A percentile compares a stretch with the other conserved stretches of the same genome.
phyloP scores from a whole-genome alignment of 305 asterid species.

The Coffea humblotiana region DNA sequence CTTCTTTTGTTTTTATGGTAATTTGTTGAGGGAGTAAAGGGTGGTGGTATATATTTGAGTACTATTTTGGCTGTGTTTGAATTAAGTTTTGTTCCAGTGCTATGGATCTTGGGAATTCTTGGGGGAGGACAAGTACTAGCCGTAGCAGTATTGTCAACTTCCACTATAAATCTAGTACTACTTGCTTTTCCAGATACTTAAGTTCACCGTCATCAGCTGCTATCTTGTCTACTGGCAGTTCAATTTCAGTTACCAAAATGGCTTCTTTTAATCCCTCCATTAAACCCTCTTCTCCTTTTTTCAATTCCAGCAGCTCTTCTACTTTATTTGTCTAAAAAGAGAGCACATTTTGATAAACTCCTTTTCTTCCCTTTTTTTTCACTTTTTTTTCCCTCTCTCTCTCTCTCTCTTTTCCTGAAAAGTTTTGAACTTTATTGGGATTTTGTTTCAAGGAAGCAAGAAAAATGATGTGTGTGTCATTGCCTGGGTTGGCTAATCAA shows the following conservation, averaged over 20 bases:
- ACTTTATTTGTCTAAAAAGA: conserved; percentile 31
- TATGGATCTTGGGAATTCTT: conserved; percentile 56
- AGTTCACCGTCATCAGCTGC: conserved; percentile 40
- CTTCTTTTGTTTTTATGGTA: not conserved
- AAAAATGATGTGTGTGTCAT: conserved; percentile 52
- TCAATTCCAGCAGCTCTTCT: conserved; percentile 11
- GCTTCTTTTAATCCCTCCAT: conserved; percentile 18
- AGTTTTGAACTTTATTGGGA: conserved; percentile 26
- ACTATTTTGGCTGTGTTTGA: conserved; percentile 18
- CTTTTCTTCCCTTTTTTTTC: conserved; percentile 24
- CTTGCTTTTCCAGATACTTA: conserved; percentile 30
- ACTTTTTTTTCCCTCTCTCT: conserved; percentile 13
- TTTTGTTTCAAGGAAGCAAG: conserved; percentile 24
- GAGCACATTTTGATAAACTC: conserved; percentile 34
- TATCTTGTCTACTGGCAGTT: conserved; percentile 49
- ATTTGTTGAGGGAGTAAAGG: conserved; percentile 13
- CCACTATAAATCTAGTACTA: conserved; percentile 35
- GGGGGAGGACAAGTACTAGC: conserved; percentile 11
- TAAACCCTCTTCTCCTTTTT: conserved; percentile 10
- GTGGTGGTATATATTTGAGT: conserved; percentile 11
- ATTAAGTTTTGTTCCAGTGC: conserved; percentile 27
- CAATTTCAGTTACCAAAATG: conserved; percentile 46
- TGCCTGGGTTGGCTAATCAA: conserved; percentile 41
- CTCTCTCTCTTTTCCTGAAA: conserved; percentile 22
- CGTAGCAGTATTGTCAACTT: conserved; percentile 41